Evolutionary conservation across 805 yeast genomes (phyloP), one percentile per base, ranked within the genome.

Genomic region (Candida awuae): DNA sequence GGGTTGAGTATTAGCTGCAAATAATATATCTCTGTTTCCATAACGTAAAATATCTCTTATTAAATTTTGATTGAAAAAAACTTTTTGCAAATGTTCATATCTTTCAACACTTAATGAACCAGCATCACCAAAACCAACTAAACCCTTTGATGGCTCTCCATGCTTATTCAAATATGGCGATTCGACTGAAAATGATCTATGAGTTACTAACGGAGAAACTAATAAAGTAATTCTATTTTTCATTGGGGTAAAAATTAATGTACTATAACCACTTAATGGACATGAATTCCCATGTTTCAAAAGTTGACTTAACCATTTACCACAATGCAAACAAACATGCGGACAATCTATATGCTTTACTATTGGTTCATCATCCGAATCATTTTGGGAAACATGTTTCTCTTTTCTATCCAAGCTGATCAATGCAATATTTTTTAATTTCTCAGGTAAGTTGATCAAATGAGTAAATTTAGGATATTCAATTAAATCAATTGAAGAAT

Each of bases 151-250:
- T 3, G 80, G 71, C 55, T 84, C 92, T 17, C 94, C 94, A 56
- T 82, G 87, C 5, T 67, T 65, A 39, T 84, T 81, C 53, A 84
- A 60, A 52, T 81, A 84, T 12, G 90, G 92, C 0, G 84, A 39
- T 72, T 72, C 45, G 73, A 65, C 61, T 17, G 55, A 58, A 39
- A 40, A 58, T 42, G 35, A 41, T 28, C 53, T 14, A 25, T 44
- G 29, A 42, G 38, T 16, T 13, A 35, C 32, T 29, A 37, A 20
- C 4, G 18, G 15, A 3, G 34, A 25, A 38, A 53, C 28, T 38
- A 46, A 20, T 42, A 47, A 28, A 26, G 40, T 29, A 8, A 52
- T 12, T 6, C 15, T 15, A 40, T 58, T 57, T 12, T 50, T 44
- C 38, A 47, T 48, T 12, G 62, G 63, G 10, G 56, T 52, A 36